These are phyloP conservation scores for Hymenoscyphus scutula DNA, from an alignment of 2,329 filamentous ascomycete species.

Conservation along the genomic window DNA sequence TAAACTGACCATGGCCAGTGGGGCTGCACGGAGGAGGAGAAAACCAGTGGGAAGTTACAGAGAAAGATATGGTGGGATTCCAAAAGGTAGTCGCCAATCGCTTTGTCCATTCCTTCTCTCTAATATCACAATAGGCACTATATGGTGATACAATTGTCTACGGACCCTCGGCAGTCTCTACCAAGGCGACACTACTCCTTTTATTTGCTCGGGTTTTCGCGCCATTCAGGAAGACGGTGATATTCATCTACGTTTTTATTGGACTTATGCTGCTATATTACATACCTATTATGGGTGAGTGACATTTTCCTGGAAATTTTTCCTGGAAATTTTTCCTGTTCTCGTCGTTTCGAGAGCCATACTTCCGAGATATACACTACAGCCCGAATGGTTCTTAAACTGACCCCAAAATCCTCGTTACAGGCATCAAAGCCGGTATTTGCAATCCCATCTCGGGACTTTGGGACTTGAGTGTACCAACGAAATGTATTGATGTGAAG, in stretches of 20 bases:
- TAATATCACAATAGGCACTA: background rate
- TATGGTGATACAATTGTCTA: constrained; percentile 35
- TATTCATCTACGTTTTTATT: constrained; percentile 35
- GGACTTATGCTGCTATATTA: constrained; percentile 31
- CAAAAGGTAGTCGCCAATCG: constrained; percentile 6
- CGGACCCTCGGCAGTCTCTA: constrained; percentile 34
- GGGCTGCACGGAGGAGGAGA: constrained; percentile 17
- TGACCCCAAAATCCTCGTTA: no score
- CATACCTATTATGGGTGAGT: constrained; percentile 29
- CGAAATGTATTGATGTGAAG: constrained; percentile 35
- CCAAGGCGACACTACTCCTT: constrained; percentile 37
- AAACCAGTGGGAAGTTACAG: constrained; percentile 16
- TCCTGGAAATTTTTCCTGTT: no score
- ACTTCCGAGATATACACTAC: no score
- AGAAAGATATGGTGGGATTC: constrained; percentile 14
- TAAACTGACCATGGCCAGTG: constrained; percentile 5
- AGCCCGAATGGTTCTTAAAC: no score
- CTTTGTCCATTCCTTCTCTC: background rate
- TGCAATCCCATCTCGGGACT: background rate
- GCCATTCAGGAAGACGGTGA: constrained; percentile 26
- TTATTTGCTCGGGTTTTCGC: constrained; percentile 37
- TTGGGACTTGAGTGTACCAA: background rate
- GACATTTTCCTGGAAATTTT: no score
- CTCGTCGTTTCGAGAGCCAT: no score
- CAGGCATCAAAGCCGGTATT: constrained; percentile 25